phyloP scores from a whole-genome alignment of 345 rosid species.

The Fremontodendron californicum region DNA sequence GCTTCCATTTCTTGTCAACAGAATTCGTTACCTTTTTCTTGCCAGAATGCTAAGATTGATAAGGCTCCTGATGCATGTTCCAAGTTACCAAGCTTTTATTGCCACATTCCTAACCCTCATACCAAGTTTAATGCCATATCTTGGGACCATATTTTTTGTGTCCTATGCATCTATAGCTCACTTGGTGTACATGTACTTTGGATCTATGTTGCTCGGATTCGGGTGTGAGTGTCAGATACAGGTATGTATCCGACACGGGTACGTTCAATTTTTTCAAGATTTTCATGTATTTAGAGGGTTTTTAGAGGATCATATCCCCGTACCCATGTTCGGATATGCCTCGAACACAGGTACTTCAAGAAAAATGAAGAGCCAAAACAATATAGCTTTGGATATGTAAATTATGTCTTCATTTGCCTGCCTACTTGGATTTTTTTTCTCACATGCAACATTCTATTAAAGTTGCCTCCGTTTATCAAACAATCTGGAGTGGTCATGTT shows the following conservation, averaged over 20 bases:
- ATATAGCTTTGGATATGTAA: too few relatives aligned
- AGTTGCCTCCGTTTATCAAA: neutral
- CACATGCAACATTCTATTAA: neutral
- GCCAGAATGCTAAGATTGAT: constrained; percentile 89
- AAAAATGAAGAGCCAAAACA: too few relatives aligned
- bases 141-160: constrained; percentile 81
- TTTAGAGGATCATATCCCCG: too few relatives aligned
- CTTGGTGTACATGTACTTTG: constrained; percentile 76
- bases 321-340: too few relatives aligned
- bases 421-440: neutral
- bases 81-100: constrained; percentile 70
- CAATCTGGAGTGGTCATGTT: neutral
- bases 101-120: constrained; percentile 86
- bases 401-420: neutral
- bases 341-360: too few relatives aligned
- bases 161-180: constrained; percentile 82
- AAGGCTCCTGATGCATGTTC: constrained; percentile 76
- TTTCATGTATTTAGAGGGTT: too few relatives aligned
- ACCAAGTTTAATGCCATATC: constrained; percentile 93
- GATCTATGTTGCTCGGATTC: too few relatives aligned
- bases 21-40: constrained; percentile 95
- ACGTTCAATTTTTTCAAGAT: too few relatives aligned
- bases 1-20: constrained; percentile 27
- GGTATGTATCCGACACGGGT: too few relatives aligned
- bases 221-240: too few relatives aligned